Base-by-base conservation (phyloP, 768 basidiomycete species). In the Daedaleopsis nitida region DNA sequence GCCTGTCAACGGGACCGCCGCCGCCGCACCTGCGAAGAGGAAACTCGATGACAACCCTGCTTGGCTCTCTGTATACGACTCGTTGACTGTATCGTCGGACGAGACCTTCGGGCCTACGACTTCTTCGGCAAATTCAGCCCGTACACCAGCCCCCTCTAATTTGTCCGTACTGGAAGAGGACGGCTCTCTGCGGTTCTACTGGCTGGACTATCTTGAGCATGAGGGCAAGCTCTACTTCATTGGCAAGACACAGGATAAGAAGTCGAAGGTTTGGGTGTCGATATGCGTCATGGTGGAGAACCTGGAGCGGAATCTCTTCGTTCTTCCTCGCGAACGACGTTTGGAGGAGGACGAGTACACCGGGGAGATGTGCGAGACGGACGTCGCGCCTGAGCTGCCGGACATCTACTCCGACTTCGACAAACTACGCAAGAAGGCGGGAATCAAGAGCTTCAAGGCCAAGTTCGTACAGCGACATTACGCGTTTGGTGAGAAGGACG, bases 201-300 rank as follows among this genome's bases (percentile, higher is more conserved):
- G 97, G 97, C 79, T 98, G 21, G 97, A 99, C 70, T 94, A 94
- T 69, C 85, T 96, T 37, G 94, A 98, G 71, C 82, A 85, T 51
- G 84, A 90, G 16, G 96, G 95, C 16, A 85, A 83, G 60, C 78
- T 99, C 4, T 89, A 93, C 71, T 89, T 99, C 65, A 84, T 92
- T 47, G 97, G 97, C 8, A 98, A 98, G 75, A 83, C 95, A 45
- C 86, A 89, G 66, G 94, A 96, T 75, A 89, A 88, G 74, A 75
- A 78, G 5, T 82, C 85, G 3, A 80, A 80, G 16, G 70, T 79
- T 9, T 96, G 89, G 86, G 76, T 92, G 4, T 96, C 93, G 8
- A 93, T 91, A 64, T 96, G 94, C 67, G 81, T 98, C 43, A 89
- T 88, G 2, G 83, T 99, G 53, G 86, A 91, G 59, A 88, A 87